Evolutionary conservation across 768 basidiomycete genomes (phyloP), one percentile per base, ranked within the genome.

Genomic region (Botryobasidium botryosum): DNA sequence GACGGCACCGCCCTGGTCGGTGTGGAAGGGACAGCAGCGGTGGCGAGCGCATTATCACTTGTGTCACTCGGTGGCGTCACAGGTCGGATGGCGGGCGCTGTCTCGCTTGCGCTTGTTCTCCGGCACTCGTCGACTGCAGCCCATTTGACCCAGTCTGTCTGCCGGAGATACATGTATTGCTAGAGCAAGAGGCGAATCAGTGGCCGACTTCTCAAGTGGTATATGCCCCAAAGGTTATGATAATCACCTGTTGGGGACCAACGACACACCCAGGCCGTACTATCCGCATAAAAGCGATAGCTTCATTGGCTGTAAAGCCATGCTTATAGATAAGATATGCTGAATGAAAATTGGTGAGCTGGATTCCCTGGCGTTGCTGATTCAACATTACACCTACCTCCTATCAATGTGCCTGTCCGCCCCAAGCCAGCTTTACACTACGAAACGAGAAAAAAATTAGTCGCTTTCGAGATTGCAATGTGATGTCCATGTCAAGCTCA

Each of bases 251-350:
- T 52, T 88, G 85, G 17, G 85, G 85, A 10, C 86, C 86, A 41
- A 91, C 87, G 35, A 90, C 86, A 46, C 79, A 81, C 5, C 90
- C 92, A 2, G 94, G 94, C 36, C 94, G 77, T 45, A 94, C 78
- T 53, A 99, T 86, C 17, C 94, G 80, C 94, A 97, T 97, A 62
- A 91, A 96, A 0, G 82, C 94, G 46, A 97, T 97, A 4, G 82
- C 94, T 62, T 97, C 87, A 41, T 78, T 74, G 1, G 92, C 92
- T 15, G 90, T 87, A 59, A 99, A 99, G 18, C 85, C 86, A 55
- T 96, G 92, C 62, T 96, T 96, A 84, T 94, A 99, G 50, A 94
- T 85, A 45, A 99, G 71, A 67, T 96, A 97, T 6, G 92, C 94
- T 65, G 45, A 6, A 15, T 33, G 40, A 18, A 27, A 31, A 26